Evolutionary conservation across 495 filamentous ascomycete species (phyloP), one percentile per base, ranked within the genome.

Genomic region (Xylaria nigripes): DNA sequence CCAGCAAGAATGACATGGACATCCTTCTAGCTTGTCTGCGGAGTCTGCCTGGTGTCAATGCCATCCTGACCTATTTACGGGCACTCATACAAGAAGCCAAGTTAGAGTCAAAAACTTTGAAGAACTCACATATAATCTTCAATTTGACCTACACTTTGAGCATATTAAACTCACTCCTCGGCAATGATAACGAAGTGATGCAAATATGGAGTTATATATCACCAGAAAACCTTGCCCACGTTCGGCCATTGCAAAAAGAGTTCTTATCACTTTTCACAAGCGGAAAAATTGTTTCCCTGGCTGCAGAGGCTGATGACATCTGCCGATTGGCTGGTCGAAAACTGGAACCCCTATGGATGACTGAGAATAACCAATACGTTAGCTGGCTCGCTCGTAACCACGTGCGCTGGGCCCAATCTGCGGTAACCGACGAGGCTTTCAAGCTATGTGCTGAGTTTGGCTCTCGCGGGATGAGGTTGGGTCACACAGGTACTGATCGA

Each of bases 341-440:
- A 2, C 55, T 62, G 23, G 55, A 65, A 41, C 27, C 62, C 27
- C 53, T 61, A 1, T 96, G 90, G 92, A 60, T 89, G 23, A 79
- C 84, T 6, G 77, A 85, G 64, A 81, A 83, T 0, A 68, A 67
- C 41, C 58, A 76, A 9, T 97, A 86, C 72, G 73, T 78, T 8
- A 59, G 68, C 4, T 97, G 94, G 93, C 67, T 96, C 12, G 90
- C 85, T 48, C 57, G 60, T 48, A 88, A 83, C 59, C 74, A 91
- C 38, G 74, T 74, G 13, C 51, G 70, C 19, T 78, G 85, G 70
- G 67, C 71, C 23, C 66, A 66, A 36, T 66, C 74, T 13, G 54
- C 67, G 19, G 50, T 55, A 2, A 40, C 55, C 3, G 59, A 72
- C 22, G 68, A 80, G 24, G 72, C 76, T 27, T 66, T 68, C 21